Evolutionary conservation across 1,139 yeast species (phyloP).

Genomic region (Pichia sp.): DNA sequence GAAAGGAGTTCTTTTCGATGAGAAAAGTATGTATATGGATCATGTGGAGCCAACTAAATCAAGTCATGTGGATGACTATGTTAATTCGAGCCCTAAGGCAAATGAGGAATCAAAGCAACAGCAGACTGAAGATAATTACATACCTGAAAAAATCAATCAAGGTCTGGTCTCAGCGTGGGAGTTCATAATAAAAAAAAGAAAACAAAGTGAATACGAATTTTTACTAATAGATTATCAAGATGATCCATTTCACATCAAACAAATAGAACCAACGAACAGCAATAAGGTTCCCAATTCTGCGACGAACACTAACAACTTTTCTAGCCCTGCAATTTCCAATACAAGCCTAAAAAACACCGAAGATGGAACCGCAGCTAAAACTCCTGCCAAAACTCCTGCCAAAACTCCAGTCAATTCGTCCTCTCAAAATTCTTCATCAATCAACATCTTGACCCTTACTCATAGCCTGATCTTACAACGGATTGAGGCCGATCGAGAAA

Average conservation of each 20-base stretch:
- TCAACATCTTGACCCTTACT: slow-evolving; percentile 25
- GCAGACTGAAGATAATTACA: slow-evolving; percentile 7
- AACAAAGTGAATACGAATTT: slow-evolving; percentile 50
- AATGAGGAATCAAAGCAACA: not conserved
- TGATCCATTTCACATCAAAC: slow-evolving; percentile 18
- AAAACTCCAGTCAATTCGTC: not conserved
- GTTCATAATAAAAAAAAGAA: slow-evolving; percentile 44
- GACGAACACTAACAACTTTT: not conserved
- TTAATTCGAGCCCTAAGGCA: slow-evolving; percentile 10
- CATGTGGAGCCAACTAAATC: slow-evolving; percentile 15
- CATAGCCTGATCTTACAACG: slow-evolving; percentile 57
- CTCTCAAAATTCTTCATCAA: slow-evolving; percentile 2
- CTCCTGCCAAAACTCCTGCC: slow-evolving; percentile 2
- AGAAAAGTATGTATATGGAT: slow-evolving; percentile 8
- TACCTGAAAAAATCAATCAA: slow-evolving; percentile 16
- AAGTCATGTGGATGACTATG: slow-evolving; percentile 21
- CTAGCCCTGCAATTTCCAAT: not conserved
- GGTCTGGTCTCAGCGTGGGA: slow-evolving; percentile 41
- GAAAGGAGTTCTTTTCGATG: slow-evolving; percentile 36
- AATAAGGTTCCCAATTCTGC: not conserved
- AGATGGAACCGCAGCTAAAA: not conserved
- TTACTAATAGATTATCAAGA: slow-evolving; percentile 24
- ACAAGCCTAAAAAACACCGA: not conserved
- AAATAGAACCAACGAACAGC: not conserved
- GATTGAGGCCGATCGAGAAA: slow-evolving; percentile 84